Base-by-base conservation (phyloP, 139 green algal species). In the Coelastrella sp. region DNA sequence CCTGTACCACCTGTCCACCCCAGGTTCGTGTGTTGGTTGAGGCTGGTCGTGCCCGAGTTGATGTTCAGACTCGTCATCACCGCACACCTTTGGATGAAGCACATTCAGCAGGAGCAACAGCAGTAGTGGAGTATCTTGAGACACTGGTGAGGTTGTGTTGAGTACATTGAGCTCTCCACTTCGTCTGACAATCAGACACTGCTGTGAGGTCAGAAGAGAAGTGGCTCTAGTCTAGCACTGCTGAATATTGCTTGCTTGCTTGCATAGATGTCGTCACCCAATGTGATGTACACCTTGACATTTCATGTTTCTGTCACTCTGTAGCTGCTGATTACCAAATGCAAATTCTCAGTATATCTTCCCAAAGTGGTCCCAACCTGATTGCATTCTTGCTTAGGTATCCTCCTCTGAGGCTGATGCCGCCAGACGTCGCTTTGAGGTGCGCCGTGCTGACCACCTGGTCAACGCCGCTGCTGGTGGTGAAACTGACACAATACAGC, bases 71-170 rank as follows among this genome's bases (percentile, higher is more conserved):
- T 3, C 25, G 57, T 13, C n/a, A 62, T 5, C n/a, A 27, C 21
- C 5, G n/a, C 59, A 84, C 38, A 13, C 40, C 77, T 9, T 40
- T 84, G 38, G 77, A 84, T 13, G 59, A 74, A 38, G 77, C 77
- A 43, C 59, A 74, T 21, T 6, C n/a, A 30, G 77, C 40, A 38
- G 59, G 30, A 23, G 59, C 77, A 43, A 51, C 59, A 41, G 40
- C 57, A 68, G 77, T 84, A 8, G 60, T 84, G 77, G 60, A 59
- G 8, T 84, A 71, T 25, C 77, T 84, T 13, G 40, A 62, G 23
- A n/a, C 51, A 37, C 7, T 53, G 74, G 74, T 81, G 51, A 67
- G 74, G 21, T 5, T 64, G 4, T 9, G 45, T 57, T 57, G 0
- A 0, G 45, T 9, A 23, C 11, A 45, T 41, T n/a, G n/a, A n/a